Conservation (phyloP, 495 filamentous ascomycete genomes). For the Neurospora sp. region DNA sequence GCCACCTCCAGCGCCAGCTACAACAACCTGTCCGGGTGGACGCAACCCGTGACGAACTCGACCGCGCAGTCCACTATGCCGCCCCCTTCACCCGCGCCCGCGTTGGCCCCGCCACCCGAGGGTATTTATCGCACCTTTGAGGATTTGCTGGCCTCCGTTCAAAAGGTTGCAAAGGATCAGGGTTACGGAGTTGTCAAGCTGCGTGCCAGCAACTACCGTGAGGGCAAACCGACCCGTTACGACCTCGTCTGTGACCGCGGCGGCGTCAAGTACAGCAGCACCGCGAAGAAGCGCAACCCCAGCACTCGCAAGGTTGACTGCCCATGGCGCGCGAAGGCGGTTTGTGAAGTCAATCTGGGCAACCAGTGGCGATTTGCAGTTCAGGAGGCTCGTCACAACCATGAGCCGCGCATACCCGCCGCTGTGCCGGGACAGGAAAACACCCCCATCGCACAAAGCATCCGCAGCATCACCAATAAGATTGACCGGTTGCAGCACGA, state of each 20-base stretch:
- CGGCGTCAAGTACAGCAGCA: slow-evolving; percentile 44
- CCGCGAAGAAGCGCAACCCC: slow-evolving; percentile 42
- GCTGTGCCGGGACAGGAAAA: slow-evolving; percentile 35
- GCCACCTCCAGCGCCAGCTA: slow-evolving; percentile 20
- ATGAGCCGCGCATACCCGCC: slow-evolving; percentile 34
- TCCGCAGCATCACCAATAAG: slow-evolving; percentile 37
- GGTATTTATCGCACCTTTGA: slow-evolving; percentile 37
- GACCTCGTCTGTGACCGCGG: slow-evolving; percentile 43
- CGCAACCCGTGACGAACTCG: slow-evolving; percentile 13
- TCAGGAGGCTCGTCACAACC: slow-evolving; percentile 38
- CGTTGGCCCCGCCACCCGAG: slow-evolving; percentile 37
- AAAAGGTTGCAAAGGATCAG: slow-evolving; percentile 37
- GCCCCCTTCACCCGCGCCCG: slow-evolving; percentile 22
- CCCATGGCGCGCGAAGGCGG: slow-evolving; percentile 42
- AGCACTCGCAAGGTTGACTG: slow-evolving; percentile 44
- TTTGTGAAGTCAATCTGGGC: slow-evolving; percentile 40
- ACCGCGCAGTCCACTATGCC: slow-evolving; percentile 18
- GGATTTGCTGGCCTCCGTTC: slow-evolving; percentile 33
- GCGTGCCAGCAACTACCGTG: slow-evolving; percentile 41
- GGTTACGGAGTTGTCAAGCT: slow-evolving; percentile 43
- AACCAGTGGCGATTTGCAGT: slow-evolving; percentile 43
- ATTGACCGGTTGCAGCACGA: slow-evolving; percentile 39
- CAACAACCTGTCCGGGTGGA: slow-evolving; percentile 20
- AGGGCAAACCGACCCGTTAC: slow-evolving; percentile 40
- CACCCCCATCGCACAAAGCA: slow-evolving; percentile 34